Evolutionary conservation across 2,329 filamentous ascomycete species (phyloP).

Genomic region (Xylariales sp.): DNA sequence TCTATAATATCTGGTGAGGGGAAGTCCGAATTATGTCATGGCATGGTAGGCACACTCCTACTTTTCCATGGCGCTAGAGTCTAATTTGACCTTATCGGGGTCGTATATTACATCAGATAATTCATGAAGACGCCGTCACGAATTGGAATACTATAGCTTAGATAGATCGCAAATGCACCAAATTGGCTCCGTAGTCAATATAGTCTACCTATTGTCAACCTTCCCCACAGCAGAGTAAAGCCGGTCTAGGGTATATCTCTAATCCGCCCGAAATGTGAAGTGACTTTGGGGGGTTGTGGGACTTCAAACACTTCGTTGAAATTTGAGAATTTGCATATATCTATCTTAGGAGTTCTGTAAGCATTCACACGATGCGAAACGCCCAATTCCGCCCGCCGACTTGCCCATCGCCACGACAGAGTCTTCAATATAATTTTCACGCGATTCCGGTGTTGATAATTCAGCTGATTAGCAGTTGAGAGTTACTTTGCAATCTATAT

Average conservation of each 20-base stretch:
- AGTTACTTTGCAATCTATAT: slow-evolving; percentile 39
- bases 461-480: slow-evolving; percentile 24
- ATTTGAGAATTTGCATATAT: background rate
- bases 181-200: slow-evolving; percentile 9
- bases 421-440: background rate
- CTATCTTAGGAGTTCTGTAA: background rate
- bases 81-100: background rate
- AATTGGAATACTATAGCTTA: background rate
- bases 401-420: slow-evolving; percentile 1
- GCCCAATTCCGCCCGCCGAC: background rate
- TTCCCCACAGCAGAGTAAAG: slow-evolving; percentile 12
- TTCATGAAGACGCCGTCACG: background rate
- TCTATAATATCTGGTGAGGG: slow-evolving; percentile 15
- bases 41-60: background rate
- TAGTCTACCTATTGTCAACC: background rate
- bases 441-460: background rate
- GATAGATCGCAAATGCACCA: background rate
- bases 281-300: background rate
- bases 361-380: background rate
- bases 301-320: background rate
- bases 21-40: slow-evolving; percentile 17
- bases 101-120: slow-evolving; percentile 2
- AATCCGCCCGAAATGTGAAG: background rate
- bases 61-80: slow-evolving; percentile 3
- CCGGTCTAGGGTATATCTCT: slow-evolving; percentile 8